These are phyloP conservation scores for Fusarium sterilihyphosum DNA, from an alignment of 2,329 filamentous ascomycete species.

Conservation along the genomic window DNA sequence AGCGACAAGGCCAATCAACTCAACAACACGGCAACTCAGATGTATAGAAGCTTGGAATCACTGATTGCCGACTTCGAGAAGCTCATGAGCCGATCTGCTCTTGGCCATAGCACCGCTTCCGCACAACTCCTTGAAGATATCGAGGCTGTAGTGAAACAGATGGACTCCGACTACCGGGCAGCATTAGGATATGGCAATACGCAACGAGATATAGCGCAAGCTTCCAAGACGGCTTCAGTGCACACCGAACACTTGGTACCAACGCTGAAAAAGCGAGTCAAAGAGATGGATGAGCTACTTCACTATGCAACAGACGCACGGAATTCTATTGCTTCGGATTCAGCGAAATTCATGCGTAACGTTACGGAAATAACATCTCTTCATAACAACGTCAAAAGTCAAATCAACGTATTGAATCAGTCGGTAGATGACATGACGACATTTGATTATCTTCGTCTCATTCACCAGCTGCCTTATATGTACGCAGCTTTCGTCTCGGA, in stretches of 20 bases:
- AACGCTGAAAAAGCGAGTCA: slow-evolving; percentile 63
- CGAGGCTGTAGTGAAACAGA: slow-evolving; percentile 84
- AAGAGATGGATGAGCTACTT: slow-evolving; percentile 70
- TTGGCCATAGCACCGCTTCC: slow-evolving; percentile 70
- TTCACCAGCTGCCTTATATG: slow-evolving; percentile 85
- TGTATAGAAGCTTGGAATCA: slow-evolving; percentile 69
- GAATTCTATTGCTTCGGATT: slow-evolving; percentile 72
- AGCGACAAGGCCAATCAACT: slow-evolving; percentile 68
- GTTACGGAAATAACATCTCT: slow-evolving; percentile 83
- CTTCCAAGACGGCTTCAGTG: slow-evolving; percentile 70
- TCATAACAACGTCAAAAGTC: slow-evolving; percentile 76
- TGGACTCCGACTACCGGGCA: slow-evolving; percentile 85
- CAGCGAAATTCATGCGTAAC: slow-evolving; percentile 79
- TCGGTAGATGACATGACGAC: slow-evolving; percentile 80
- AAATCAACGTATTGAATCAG: slow-evolving; percentile 76
- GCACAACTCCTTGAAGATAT: slow-evolving; percentile 82
- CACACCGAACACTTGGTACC: slow-evolving; percentile 72
- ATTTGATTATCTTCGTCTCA: slow-evolving; percentile 81
- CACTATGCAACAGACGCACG: slow-evolving; percentile 71
- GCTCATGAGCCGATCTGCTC: slow-evolving; percentile 62
- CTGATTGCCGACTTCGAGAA: slow-evolving; percentile 72
- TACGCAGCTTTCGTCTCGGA: slow-evolving; percentile 92
- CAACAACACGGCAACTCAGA: slow-evolving; percentile 66
- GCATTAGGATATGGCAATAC: slow-evolving; percentile 75
- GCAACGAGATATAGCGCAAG: slow-evolving; percentile 67